phyloP scores from a whole-genome alignment of 306 rosid species.

The Gastrolobium bilobum region DNA sequence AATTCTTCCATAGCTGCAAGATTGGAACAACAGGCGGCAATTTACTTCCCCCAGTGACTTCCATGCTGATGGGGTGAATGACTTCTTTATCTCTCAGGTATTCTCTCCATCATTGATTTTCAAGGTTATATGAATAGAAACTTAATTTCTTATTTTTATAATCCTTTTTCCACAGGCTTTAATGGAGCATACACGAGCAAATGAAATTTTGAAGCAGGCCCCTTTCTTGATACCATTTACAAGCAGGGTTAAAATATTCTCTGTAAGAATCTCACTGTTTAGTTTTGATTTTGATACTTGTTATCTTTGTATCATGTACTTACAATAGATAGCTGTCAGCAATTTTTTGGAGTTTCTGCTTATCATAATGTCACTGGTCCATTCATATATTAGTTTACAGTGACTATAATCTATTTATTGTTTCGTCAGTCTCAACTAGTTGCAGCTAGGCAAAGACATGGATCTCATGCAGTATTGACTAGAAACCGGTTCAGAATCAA shows the following conservation, averaged over 20 bases:
- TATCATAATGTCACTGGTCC: constrained; percentile 5
- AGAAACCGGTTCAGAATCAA: constrained; percentile 93
- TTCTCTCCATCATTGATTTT: constrained; percentile 40
- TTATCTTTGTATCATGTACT: constrained; percentile 19
- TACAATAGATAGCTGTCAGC: constrained; percentile 4
- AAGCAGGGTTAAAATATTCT: constrained; percentile 96
- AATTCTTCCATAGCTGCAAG: constrained; percentile 80
- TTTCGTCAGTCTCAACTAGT: constrained; percentile 92
- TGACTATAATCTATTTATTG: constrained; percentile 50
- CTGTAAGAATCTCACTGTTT: constrained; percentile 64
- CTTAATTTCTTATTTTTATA: constrained; percentile 15
- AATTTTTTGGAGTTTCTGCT: constrained; percentile 20
- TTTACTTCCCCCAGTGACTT: constrained; percentile 88
- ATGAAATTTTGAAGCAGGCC: constrained; percentile 93
- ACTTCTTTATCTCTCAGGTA: constrained; percentile 97
- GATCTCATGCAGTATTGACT: constrained; percentile 71
- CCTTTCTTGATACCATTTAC: constrained; percentile 97
- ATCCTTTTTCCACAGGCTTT: constrained; percentile 66
- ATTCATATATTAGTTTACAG: constrained; percentile 16
- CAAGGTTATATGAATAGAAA: constrained; percentile 27
- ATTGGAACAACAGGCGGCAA: constrained; percentile 95
- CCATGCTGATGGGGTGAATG: constrained; percentile 98
- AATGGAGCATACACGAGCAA: constrained; percentile 82
- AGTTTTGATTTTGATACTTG: constrained; percentile 34
- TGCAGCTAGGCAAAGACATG: constrained; percentile 79